Evolutionary conservation across 139 green algal genomes (phyloP).

Genomic region (Chlamydomonas schloesseri): DNA sequence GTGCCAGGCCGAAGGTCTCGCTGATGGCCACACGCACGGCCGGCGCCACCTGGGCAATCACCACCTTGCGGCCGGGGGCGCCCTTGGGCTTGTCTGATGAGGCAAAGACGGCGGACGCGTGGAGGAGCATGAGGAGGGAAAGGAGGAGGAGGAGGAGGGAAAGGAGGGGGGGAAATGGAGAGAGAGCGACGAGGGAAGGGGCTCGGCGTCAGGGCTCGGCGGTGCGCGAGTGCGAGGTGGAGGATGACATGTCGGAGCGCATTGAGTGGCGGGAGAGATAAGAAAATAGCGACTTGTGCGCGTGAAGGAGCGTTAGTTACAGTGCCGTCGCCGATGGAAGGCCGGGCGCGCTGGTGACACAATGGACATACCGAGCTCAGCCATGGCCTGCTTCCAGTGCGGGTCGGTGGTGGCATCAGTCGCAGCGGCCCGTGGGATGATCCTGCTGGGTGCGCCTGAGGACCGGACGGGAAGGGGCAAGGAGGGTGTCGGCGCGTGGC

Average conservation of each 20-base stretch:
- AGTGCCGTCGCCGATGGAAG: no score
- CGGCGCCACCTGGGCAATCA: conserved; percentile 65
- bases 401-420: background rate
- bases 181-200: no score
- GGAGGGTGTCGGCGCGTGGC: no score
- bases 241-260: no score
- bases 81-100: background rate
- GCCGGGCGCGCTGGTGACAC: background rate
- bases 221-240: no score
- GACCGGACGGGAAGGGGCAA: no score
- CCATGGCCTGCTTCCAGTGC: conserved; percentile 55
- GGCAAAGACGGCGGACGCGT: background rate
- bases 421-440: background rate
- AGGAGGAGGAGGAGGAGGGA: background rate
- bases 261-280: no score
- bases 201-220: no score
- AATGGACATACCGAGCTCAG: conserved; percentile 41
- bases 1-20: conserved; percentile 68
- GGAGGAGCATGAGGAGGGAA: no score
- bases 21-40: conserved; percentile 75
- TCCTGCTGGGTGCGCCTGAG: no score
- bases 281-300: no score
- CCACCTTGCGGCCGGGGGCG: conserved; percentile 41
- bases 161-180: background rate
- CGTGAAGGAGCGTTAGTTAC: no score